Percentiles rank a stretch among this genome's conserved stretches.
These are phyloP conservation scores for Pugionium cornutum DNA, from an alignment of 345 rosid species.

Conservation along the genomic window DNA sequence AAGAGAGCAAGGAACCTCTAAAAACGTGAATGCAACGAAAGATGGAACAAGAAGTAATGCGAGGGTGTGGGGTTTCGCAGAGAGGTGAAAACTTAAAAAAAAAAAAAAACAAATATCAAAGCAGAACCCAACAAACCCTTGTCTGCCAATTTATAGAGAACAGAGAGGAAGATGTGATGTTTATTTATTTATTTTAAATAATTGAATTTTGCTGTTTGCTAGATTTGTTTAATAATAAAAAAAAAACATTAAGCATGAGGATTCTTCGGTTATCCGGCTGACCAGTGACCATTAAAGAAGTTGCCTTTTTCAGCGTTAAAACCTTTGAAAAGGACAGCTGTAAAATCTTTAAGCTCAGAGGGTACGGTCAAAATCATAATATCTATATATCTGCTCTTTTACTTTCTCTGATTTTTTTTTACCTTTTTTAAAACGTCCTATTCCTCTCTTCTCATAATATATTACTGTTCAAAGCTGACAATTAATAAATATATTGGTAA, in stretches of 20 bases:
- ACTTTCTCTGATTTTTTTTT: background rate
- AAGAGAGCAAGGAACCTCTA: background rate
- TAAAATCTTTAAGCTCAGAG: conserved; percentile 32
- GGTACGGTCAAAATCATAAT: conserved; percentile 37
- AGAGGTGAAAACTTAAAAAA: background rate
- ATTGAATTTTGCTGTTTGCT: conserved; percentile 27
- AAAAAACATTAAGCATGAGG: conserved; percentile 28
- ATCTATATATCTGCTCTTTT: background rate
- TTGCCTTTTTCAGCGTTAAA: conserved; percentile 38
- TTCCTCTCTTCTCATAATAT: no score
- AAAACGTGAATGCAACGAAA: conserved; percentile 37
- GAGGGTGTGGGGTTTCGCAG: conserved; percentile 23
- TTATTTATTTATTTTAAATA: background rate
- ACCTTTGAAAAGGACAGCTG: conserved; percentile 40
- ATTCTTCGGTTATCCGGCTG: conserved; percentile 40
- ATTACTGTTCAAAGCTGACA: no score
- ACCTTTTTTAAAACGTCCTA: no score
- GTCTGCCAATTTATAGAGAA: conserved; percentile 45
- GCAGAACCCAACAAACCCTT: conserved; percentile 31
- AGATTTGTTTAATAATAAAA: background rate
- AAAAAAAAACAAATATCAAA: conserved; percentile 33
- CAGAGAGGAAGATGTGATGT: conserved; percentile 42
- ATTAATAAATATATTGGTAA: no score
- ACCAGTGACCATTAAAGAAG: conserved; percentile 43
- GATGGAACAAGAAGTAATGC: conserved; percentile 13